Conservation (phyloP, 176 grass and related monocot species). For the Saccharum spontaneum region DNA sequence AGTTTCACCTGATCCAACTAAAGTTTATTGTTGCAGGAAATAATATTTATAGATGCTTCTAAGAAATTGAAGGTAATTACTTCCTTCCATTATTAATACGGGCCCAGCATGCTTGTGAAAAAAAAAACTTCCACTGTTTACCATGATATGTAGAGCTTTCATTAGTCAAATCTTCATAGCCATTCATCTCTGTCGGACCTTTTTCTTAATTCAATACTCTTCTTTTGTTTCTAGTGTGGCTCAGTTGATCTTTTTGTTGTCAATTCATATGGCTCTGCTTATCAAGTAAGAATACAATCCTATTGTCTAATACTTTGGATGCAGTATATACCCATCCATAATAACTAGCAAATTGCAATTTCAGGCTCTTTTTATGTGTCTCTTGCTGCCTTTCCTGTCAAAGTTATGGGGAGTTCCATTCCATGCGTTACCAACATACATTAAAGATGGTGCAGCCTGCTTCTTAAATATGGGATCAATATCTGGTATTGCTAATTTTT, state of each 20-base stretch:
- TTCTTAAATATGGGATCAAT: conserved; percentile 93
- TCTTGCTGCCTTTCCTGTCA: conserved; percentile 89
- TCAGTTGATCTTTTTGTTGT: conserved; percentile 98
- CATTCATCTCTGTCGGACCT: not conserved
- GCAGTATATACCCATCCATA: not conserved
- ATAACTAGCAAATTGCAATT: conserved; percentile 34
- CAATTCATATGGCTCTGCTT: conserved; percentile 95
- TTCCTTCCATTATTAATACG: not conserved
- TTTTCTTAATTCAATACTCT: conserved; percentile 23
- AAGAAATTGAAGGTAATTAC: conserved; percentile 88
- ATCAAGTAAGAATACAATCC: conserved; percentile 55
- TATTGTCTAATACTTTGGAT: conserved; percentile 16
- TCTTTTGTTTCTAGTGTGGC: conserved; percentile 60
- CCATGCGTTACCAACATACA: conserved; percentile 69
- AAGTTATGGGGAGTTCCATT: conserved; percentile 98
- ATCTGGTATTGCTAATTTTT: conserved; percentile 60
- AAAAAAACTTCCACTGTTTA: not conserved
- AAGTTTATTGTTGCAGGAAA: conserved; percentile 67
- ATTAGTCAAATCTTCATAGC: not conserved
- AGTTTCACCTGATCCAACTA: conserved; percentile 47
- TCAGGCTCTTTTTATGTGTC: conserved; percentile 92
- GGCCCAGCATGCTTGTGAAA: too few relatives aligned
- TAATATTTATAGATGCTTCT: conserved; percentile 88
- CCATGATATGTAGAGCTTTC: not conserved
- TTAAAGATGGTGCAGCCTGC: conserved; percentile 88